Conservation (phyloP, 768 basidiomycete species). For the Auricularia sp. region DNA sequence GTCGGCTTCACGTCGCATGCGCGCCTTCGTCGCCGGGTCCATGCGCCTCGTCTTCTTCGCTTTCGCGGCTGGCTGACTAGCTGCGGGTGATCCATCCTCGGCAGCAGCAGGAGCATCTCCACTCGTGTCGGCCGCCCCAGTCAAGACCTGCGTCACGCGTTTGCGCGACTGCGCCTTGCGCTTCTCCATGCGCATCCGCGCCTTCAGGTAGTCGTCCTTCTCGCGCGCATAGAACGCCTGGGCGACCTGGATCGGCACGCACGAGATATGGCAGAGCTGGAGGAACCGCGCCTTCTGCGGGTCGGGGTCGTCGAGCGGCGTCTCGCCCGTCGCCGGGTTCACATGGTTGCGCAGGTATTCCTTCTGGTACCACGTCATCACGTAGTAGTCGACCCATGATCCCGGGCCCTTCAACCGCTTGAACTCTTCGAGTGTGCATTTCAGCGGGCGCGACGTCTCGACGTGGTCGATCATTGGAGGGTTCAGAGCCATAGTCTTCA, state of each 20-base stretch:
- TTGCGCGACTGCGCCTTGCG: conserved; percentile 19
- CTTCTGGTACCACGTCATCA: conserved; percentile 56
- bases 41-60: conserved; percentile 35
- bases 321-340: conserved; percentile 28
- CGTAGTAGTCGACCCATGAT: conserved; percentile 55
- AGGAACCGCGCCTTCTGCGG: conserved; percentile 28
- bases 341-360: conserved; percentile 50
- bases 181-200: conserved; percentile 27
- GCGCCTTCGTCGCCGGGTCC: conserved; percentile 52
- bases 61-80: conserved; percentile 9
- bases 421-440: conserved; percentile 10
- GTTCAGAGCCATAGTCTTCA: conserved; percentile 39
- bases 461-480: neutral
- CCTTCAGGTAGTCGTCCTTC: conserved; percentile 32
- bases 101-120: too few species aligned
- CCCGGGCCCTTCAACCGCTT: conserved; percentile 43
- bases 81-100: conserved; percentile 8
- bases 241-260: conserved; percentile 44
- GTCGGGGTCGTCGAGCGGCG: conserved; percentile 41
- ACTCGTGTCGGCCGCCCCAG: too few species aligned
- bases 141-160: conserved; percentile 10
- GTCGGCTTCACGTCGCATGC: conserved; percentile 46
- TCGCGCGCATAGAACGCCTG: conserved; percentile 34
- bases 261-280: conserved; percentile 42
- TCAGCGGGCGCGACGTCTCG: neutral